Conservation (phyloP, 352 stramenopile species). For the Aphanomyces stellatus region DNA sequence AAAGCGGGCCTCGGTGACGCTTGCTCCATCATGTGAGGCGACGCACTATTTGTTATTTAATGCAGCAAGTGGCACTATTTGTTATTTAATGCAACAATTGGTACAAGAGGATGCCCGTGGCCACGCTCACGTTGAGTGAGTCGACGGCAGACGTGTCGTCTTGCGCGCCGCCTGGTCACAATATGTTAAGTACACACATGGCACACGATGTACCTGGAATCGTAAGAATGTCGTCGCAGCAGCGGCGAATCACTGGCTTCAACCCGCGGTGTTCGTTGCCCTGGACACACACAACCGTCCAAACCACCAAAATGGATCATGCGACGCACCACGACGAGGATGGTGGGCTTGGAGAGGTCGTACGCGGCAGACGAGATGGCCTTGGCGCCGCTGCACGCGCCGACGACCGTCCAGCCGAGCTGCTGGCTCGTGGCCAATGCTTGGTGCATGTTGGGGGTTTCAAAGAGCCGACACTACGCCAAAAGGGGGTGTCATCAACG, state of each 20-base stretch:
- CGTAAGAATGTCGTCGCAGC: slow-evolving; percentile 60
- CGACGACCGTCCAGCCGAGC: slow-evolving; percentile 61
- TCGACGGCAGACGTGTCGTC: slow-evolving; percentile 61
- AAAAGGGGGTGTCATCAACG: not conserved
- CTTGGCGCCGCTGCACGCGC: slow-evolving; percentile 61
- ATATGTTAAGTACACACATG: not conserved
- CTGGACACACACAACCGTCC: too few species aligned
- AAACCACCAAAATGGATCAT: too few species aligned
- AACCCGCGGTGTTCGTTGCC: slow-evolving; percentile 73
- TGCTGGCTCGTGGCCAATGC: slow-evolving; percentile 49
- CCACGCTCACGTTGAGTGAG: slow-evolving; percentile 76
- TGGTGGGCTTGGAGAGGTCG: slow-evolving; percentile 39
- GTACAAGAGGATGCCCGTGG: slow-evolving; percentile 66
- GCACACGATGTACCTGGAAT: slow-evolving; percentile 40
- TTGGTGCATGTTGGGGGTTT: slow-evolving; percentile 61
- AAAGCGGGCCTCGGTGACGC: slow-evolving; percentile 2
- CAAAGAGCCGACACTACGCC: slow-evolving; percentile 49
- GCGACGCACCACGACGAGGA: slow-evolving; percentile 74
- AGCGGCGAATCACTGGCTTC: slow-evolving; percentile 58
- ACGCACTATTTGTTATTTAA: slow-evolving; percentile 6
- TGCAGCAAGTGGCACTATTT: too few species aligned
- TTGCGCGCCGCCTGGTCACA: not conserved
- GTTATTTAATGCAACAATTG: slow-evolving; percentile 65
- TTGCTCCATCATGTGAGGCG: slow-evolving; percentile 14
- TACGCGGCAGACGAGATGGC: slow-evolving; percentile 56